Evolutionary conservation across 768 basidiomycete genomes (phyloP), one percentile per base, ranked within the genome.

Genomic region (Termitomyces eurrhizus): DNA sequence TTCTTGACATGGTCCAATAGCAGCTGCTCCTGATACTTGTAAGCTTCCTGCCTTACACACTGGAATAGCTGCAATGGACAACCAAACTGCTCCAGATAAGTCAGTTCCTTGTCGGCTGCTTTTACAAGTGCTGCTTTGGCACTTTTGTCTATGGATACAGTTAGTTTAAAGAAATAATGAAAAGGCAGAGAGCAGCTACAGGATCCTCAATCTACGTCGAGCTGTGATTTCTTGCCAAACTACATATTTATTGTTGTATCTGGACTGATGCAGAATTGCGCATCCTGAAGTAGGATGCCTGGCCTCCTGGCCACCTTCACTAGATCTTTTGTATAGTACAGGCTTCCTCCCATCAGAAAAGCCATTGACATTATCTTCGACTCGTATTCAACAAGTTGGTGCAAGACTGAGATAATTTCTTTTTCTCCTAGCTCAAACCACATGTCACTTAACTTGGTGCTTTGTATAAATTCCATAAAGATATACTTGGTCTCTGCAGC

Each of bases 21-120:
- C 7, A 7, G 35, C 35, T 79, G 81, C 68, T 75, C 61, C 72
- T 75, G 51, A 70, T 78, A 82, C 57, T 75, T 62, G 66, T 84
- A 83, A 68, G 59, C 68, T 1, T 75, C 74, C 68, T 81, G 82
- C 59, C 78, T 78, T 29, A 60, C 56, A 46, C 74, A 75, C 57
- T 68, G 72, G 63, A 79, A 78, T 33, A 81, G 80, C 53, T 78
- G 56, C 29, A 80, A 66, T 56, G 79, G 82, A 74, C 58, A 75
- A 64, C 81, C 82, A 67, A 83, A 83, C 64, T 65, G 70, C 57
- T 73, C 35, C 32, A 84, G 70, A 72, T 83, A 83, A 16, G 78
- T 78, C 0, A 76, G 63, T 68, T 84, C 83, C 69, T 83, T 50
- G 48, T 18, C 3, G 14, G 48, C 48, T 50, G 48, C 6, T 50